A percentile compares a stretch with the other conserved stretches of the same genome.
phyloP scores from a whole-genome alignment of 345 rosid genomes.

The Aethionema arabicum region DNA sequence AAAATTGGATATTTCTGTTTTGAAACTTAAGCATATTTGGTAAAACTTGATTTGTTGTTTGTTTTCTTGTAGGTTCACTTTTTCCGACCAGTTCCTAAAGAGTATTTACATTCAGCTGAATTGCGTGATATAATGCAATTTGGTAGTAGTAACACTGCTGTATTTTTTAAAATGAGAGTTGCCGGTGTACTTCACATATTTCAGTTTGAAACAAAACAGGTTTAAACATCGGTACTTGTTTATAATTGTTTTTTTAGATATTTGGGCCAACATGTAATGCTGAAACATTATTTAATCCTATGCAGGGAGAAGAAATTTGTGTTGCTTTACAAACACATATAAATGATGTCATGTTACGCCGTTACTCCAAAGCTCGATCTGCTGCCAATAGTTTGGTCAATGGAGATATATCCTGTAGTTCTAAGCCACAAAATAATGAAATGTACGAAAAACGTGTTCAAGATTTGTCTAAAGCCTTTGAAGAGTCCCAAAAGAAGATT shows the following conservation, averaged over 20 bases:
- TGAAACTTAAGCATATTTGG: conserved; percentile 6
- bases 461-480: conserved; percentile 74
- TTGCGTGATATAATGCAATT: conserved; percentile 98
- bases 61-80: conserved; percentile 68
- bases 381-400: conserved; percentile 56
- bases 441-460: conserved; percentile 68
- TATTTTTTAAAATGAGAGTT: conserved; percentile 97
- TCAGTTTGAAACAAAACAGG: conserved; percentile 99
- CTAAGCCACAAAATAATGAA: conserved; percentile 60
- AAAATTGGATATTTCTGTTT: neutral
- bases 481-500: conserved; percentile 66
- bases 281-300: conserved; percentile 20
- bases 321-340: conserved; percentile 99
- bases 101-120: conserved; percentile 93
- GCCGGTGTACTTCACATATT: conserved; percentile 98
- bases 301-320: conserved; percentile 97
- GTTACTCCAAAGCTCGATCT: conserved; percentile 90
- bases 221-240: conserved; percentile 24
- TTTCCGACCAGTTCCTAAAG: conserved; percentile 97
- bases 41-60: conserved; percentile 25
- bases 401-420: conserved; percentile 66
- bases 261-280: conserved; percentile 12
- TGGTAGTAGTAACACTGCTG: conserved; percentile 98
- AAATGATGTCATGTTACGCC: conserved; percentile 98
- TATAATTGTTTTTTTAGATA: conserved; percentile 3